Evolutionary conservation across 208 protist species (phyloP), one percentile per base, ranked within the genome.

Genomic region (Trypanosoma vivax): DNA sequence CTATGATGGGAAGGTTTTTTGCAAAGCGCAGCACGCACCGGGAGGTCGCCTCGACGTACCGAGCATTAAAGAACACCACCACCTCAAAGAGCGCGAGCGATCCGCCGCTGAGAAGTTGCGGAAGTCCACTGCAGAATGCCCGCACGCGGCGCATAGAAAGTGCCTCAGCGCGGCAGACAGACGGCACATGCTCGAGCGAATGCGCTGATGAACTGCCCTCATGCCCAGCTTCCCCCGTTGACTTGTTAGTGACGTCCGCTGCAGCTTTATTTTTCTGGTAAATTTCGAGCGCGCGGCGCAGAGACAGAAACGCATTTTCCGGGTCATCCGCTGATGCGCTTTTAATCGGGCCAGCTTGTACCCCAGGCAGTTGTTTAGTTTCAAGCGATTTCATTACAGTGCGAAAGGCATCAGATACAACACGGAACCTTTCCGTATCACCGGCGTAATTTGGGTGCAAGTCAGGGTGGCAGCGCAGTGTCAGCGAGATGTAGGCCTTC

Each of bases 391-490:
- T 72, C 9, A 92, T 62, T 2, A 80, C 84, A 7, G 85, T 69
- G 10, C 74, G 75, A 27, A 89, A 76, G n/a, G 84, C 84, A 6
- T 92, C 84, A 1, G 77, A 76, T 23, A 92, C 63, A 31, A 31
- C 60, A 40, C 73, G 70, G 43, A 92, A 92, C 45, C 79, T 81
- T 14, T 87, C 80, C 29, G 60, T 89, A 1, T 79, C 84, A 18
- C 80, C 47, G 0, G 84, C 75, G 41, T 92, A 74, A 33, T 71
- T 67, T 0, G 84, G 84, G 70, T 81, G 57, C 5, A 92, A 63
- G 53, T 92, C 84, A 14, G 84, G 84, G 54, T 92, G 84, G 60
- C 84, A 92, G 30, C 56, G 72, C 38, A 92, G 65, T 11, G 80
- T 87, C 35, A 80, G 73, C 30, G 67, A 35, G 40, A 92, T 73